Conservation (phyloP, 352 stramenopile species). For the Globisporangium heterothallicum region DNA sequence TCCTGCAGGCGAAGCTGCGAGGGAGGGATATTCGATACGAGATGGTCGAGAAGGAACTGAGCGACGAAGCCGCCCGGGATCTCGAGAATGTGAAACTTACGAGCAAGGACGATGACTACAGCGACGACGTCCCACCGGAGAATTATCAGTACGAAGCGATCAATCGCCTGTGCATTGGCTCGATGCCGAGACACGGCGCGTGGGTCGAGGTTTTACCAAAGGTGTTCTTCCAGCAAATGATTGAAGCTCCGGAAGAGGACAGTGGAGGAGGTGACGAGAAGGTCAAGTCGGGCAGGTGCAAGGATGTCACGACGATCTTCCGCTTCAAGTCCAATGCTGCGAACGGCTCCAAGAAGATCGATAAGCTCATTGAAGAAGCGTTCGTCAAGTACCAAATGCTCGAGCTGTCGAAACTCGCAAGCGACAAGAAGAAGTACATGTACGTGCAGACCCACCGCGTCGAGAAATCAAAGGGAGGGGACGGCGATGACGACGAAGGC, state of each 20-base stretch:
- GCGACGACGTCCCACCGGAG: constrained; percentile 13
- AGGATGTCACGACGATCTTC: constrained; percentile 21
- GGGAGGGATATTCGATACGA: constrained; percentile 39
- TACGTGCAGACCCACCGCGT: constrained; percentile 23
- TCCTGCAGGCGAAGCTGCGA: constrained; percentile 24
- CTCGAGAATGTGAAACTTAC: constrained; percentile 5
- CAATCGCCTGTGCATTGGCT: constrained; percentile 10
- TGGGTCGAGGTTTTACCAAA: constrained; percentile 17
- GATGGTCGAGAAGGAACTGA: constrained; percentile 38
- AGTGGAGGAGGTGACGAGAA: constrained; percentile 9
- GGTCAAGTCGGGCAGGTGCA: too few relatives aligned
- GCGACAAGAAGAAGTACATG: constrained; percentile 30
- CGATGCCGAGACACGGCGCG: constrained; percentile 15
- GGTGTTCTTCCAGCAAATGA: constrained; percentile 10
- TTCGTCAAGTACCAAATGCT: constrained; percentile 24
- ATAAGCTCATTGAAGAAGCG: constrained; percentile 23
- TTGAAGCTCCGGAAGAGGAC: constrained; percentile 3
- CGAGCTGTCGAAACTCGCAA: constrained; percentile 6
- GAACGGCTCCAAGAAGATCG: constrained; percentile 28
- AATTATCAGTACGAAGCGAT: constrained; percentile 7
- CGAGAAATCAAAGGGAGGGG: constrained; percentile 8
- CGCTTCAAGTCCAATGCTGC: constrained; percentile 13
- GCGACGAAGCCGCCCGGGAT: constrained; percentile 16
- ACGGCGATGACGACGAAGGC: constrained; percentile 8
- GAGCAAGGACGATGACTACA: constrained; percentile 11